Evolutionary conservation across 2,329 filamentous ascomycete species (phyloP), one percentile per base, ranked within the genome.

Genomic region (Fusarium piperis): DNA sequence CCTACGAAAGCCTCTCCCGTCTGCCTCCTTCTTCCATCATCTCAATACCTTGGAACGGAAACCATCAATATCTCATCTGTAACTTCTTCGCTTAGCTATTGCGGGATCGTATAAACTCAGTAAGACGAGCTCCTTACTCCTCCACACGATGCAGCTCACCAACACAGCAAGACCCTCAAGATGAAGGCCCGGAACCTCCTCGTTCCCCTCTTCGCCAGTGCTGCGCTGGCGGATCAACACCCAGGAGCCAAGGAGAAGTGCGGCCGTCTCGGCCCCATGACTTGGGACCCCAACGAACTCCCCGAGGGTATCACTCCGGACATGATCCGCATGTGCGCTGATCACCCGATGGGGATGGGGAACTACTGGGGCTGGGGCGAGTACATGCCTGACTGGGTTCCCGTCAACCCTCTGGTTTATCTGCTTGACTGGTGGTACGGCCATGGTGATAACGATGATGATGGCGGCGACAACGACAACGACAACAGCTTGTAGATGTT

Each of bases 341-440:
- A 73, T 26, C 70, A 73, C 38, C 66, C 70, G 8, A 11, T 30
- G 32, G 65, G 70, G 15, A 44, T 44, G 11, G 70, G 62, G 2
- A 73, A 72, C 12, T 71, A 73, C 53, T 72, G 70, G 70, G 70
- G 70, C 5, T 65, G 23, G 35, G 66, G 70, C 5, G 15, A 67
- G 52, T 73, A 71, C n/a, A 32, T 72, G 6, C 70, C 70, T 0
- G 9, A 57, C 12, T 72, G 70, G 70, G 48, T 72, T 41, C 70
- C 70, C 33, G 57, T 63, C 4, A 72, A 72, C n/a, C 70, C 53
- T 41, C 26, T 57, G 23, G 53, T 57, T 18, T n/a, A 39, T 16
- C n/a, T 57, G 33, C 53, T 57, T 23, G 53, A 39, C 12, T 57
- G 35, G 53, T 57, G 53, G 53, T 57, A 55, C 18, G 39, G 39